phyloP scores from a whole-genome alignment of 768 basidiomycete genomes.

The Porphyrellus cyaneotinctus region DNA sequence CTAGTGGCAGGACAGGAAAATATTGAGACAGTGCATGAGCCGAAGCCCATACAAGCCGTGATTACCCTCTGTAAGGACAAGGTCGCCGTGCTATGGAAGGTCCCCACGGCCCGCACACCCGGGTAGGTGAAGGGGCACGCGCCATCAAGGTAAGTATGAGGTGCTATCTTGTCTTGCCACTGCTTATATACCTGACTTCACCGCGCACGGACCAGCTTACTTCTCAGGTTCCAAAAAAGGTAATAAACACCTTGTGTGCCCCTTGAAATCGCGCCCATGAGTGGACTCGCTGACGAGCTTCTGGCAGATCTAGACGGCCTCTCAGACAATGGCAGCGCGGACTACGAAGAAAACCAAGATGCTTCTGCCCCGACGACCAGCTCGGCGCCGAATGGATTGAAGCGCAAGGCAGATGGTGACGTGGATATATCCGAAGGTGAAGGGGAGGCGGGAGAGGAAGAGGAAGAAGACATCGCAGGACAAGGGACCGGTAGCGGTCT shows the following conservation, averaged over 20 bases:
- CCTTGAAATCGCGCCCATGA: constrained; percentile 43
- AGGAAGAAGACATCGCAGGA: constrained; percentile 36
- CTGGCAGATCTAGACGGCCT: constrained; percentile 88
- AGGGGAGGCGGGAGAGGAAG: constrained; percentile 39
- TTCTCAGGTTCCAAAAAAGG: constrained; percentile 14
- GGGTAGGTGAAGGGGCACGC: constrained; percentile 49
- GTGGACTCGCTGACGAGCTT: constrained; percentile 86
- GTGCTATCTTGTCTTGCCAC: not conserved
- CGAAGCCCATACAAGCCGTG: constrained; percentile 54
- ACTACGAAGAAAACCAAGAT: constrained; percentile 42
- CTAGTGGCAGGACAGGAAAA: constrained; percentile 73
- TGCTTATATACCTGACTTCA: constrained; percentile 27
- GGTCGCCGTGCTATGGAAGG: constrained; percentile 55
- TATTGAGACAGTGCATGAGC: constrained; percentile 78
- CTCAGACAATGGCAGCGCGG: constrained; percentile 58
- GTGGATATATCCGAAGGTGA: constrained; percentile 57
- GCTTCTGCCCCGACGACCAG: constrained; percentile 20
- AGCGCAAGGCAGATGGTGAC: constrained; percentile 59
- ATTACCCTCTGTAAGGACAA: constrained; percentile 44
- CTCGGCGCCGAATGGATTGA: constrained; percentile 36
- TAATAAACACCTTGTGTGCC: not conserved
- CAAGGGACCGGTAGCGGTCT: constrained; percentile 48
- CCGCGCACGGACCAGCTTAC: constrained; percentile 37
- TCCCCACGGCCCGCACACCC: constrained; percentile 55
- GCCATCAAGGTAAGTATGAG: constrained; percentile 66